A percentile compares a stretch with the other conserved stretches of the same genome.
These are phyloP conservation scores for Talaromyces sp. DNA, from an alignment of 2,329 filamentous ascomycete species.

Conservation along the genomic window DNA sequence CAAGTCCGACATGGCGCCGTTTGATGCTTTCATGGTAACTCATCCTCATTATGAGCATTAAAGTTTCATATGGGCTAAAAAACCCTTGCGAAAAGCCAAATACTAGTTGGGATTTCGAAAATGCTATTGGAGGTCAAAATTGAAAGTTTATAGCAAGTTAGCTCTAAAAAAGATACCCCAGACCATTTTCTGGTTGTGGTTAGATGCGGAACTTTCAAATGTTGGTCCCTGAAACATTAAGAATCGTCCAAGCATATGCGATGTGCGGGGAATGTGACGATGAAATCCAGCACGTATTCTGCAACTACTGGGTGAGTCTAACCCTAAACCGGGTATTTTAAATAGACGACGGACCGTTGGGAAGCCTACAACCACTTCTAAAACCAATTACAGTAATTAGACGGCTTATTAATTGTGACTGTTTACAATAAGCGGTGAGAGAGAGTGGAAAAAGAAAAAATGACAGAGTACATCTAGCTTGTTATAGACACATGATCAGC, in stretches of 20 bases:
- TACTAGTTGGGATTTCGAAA: not conserved
- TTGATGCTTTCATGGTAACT: not conserved
- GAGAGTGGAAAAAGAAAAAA: too few species aligned
- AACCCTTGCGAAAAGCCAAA: not conserved
- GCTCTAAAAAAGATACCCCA: not conserved
- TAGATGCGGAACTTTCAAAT: not conserved
- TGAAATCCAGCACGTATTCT: too few species aligned
- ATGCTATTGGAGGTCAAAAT: not conserved
- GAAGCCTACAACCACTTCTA: too few species aligned
- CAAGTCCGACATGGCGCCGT: not conserved
- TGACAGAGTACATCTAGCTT: too few species aligned
- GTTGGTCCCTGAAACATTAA: not conserved
- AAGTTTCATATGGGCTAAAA: not conserved
- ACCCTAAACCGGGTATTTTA: too few species aligned
- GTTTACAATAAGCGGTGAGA: too few species aligned
- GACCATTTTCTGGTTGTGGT: not conserved
- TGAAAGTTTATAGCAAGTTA: not conserved
- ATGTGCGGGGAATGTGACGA: not conserved
- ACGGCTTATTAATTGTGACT: too few species aligned
- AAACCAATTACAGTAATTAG: too few species aligned
- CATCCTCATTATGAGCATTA: not conserved
- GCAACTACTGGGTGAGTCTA: too few species aligned
- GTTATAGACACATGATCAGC: too few species aligned
- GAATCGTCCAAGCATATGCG: not conserved
- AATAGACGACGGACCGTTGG: too few species aligned